Evolutionary conservation across 176 grass and related monocot genomes (phyloP), one percentile per base, ranked within the genome.

Genomic region (Microstegium vimineum): DNA sequence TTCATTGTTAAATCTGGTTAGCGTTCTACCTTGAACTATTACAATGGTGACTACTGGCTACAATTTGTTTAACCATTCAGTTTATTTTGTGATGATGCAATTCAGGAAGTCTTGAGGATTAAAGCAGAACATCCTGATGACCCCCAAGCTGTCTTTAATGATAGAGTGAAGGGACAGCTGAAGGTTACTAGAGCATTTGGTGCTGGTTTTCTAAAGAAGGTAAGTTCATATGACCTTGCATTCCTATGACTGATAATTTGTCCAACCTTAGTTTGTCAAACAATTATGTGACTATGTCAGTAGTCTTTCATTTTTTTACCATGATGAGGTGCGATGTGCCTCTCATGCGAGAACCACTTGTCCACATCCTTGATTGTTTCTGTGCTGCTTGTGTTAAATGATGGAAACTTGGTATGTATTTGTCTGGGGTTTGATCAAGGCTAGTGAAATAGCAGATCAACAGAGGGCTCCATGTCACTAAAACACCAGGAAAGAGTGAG

Each of bases 131-230:
- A 97, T 90, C 63, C 54, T 86, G 94, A 97, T 45, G 94, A 97
- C 56, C 88, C 91, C 74, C 89, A 97, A 85, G 89, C 91, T 74
- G 87, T 97, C 26, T 97, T 90, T 54, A 97, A 97, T 83, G 94
- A 88, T 75, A 91, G 94, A 81, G 94, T 97, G 66, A 97, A 97
- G 66, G 94, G 94, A 42, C 94, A 97, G 41, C 66, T 97, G 87
- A 97, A 97, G 78, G 91, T 97, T 80, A 97, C 91, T 60, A 89
- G 91, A 83, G 94, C 94, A 83, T 97, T 97, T 97, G 94, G 94
- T 81, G 91, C 94, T 31, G 89, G 82, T 25, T 97, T 97, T 91
- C 89, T 97, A 57, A 97, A 97, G 75, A 94, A 97, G 94, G 94
- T 97, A 82, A 51, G 42, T 72, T 59, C 33, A 43, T 59, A 51